Percentiles rank a stretch among this genome's conserved stretches.
Evolutionary conservation across 768 basidiomycete genomes (phyloP).

Genomic region (Mycena alexandri): DNA sequence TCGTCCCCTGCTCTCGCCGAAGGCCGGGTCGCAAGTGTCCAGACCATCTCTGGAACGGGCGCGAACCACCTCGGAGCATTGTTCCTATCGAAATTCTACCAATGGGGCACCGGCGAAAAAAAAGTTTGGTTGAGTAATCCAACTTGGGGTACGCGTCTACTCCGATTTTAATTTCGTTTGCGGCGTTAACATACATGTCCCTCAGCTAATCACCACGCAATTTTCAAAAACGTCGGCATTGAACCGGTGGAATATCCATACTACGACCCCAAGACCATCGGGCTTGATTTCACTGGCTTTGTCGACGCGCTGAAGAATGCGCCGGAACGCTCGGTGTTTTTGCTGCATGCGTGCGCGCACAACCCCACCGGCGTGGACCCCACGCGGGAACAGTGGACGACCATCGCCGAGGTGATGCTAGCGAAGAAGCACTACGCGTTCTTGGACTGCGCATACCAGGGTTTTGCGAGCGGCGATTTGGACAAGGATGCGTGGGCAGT

Average conservation of each 20-base stretch:
- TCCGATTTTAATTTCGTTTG: constrained; percentile 14
- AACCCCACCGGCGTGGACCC: constrained; percentile 98
- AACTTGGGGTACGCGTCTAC: constrained; percentile 83
- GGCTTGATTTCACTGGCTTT: constrained; percentile 83
- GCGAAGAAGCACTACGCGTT: constrained; percentile 87
- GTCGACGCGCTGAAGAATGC: constrained; percentile 70
- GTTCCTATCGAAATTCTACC: constrained; percentile 88
- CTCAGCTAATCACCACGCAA: constrained; percentile 88
- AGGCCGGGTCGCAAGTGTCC: constrained; percentile 80
- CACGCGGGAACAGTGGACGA: constrained; percentile 86
- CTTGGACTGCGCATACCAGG: constrained; percentile 98
- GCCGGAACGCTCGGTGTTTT: constrained; percentile 83
- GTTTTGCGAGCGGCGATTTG: constrained; percentile 94
- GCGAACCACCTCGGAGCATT: constrained; percentile 94
- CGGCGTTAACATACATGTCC: background rate
- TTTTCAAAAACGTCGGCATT: constrained; percentile 92
- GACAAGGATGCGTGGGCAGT: constrained; percentile 95
- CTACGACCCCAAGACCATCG: constrained; percentile 91
- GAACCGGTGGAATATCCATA: constrained; percentile 92
- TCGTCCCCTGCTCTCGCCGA: constrained; percentile 79
- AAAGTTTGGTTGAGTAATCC: constrained; percentile 90
- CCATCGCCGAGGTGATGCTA: constrained; percentile 79
- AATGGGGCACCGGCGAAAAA: constrained; percentile 71
- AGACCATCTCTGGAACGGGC: constrained; percentile 96
- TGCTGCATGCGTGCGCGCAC: constrained; percentile 95